Evolutionary conservation across 2,329 filamentous ascomycete species (phyloP).

Genomic region (Beauveria bassiana): DNA sequence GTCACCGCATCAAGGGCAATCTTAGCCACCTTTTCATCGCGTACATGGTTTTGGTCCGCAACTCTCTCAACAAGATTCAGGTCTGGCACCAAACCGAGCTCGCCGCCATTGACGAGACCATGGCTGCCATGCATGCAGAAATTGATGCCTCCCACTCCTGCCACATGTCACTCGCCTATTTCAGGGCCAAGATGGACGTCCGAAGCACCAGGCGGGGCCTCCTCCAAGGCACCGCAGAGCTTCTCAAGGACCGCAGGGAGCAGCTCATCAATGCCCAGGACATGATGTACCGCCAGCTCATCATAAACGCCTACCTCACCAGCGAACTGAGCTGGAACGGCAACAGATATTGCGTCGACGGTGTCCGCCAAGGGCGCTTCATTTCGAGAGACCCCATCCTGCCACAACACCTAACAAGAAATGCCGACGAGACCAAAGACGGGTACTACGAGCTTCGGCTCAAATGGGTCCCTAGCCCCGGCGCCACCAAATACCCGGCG

Average conservation of each 20-base stretch:
- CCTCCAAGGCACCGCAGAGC: neutral
- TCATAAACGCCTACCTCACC: neutral
- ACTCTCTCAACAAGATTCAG: neutral
- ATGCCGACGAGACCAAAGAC: neutral
- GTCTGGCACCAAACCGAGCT: neutral
- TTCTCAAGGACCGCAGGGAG: neutral
- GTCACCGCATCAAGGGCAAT: neutral
- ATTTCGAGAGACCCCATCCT: neutral
- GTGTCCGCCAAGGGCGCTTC: neutral
- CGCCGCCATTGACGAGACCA: neutral
- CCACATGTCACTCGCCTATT: neutral
- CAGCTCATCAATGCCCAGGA: neutral
- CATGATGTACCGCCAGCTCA: constrained; percentile 3
- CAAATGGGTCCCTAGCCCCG: neutral
- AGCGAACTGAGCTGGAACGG: neutral
- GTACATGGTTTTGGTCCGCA: neutral
- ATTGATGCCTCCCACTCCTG: neutral
- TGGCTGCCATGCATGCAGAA: neutral
- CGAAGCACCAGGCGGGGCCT: neutral
- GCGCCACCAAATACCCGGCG: neutral
- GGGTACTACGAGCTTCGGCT: neutral
- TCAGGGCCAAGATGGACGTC: neutral
- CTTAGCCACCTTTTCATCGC: neutral
- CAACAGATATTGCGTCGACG: neutral
- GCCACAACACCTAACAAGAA: neutral